These are phyloP conservation scores for Musa itinerans DNA, from an alignment of 176 grass and related monocot genomes.

Conservation along the genomic window DNA sequence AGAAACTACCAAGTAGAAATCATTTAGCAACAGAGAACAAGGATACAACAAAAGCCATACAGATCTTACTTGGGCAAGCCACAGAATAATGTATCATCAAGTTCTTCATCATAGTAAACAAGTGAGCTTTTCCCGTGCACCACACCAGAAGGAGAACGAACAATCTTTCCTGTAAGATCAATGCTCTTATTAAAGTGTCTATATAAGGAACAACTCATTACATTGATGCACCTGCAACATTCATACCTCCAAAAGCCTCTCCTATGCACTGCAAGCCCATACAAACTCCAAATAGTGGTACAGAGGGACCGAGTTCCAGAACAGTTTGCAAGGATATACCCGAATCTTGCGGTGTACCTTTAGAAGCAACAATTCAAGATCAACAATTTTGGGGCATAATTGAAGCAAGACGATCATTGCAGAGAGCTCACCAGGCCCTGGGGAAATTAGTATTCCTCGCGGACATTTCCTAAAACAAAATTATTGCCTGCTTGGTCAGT, in stretches of 20 bases:
- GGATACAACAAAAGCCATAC: neutral
- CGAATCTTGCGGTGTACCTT: conserved; percentile 86
- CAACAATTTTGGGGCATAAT: neutral
- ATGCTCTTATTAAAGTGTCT: neutral
- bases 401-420: neutral
- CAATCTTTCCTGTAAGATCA: conserved; percentile 77
- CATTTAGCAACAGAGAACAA: neutral
- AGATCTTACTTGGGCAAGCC: conserved; percentile 72
- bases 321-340: conserved; percentile 96
- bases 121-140: conserved; percentile 93
- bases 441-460: conserved; percentile 88
- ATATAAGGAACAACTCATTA: neutral
- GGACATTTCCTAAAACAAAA: conserved; percentile 53
- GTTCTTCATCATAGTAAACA: conserved; percentile 63
- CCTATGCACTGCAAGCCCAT: conserved; percentile 99
- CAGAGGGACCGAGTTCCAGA: conserved; percentile 71
- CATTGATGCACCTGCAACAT: neutral
- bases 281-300: conserved; percentile 95
- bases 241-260: conserved; percentile 89
- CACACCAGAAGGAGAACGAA: conserved; percentile 79
- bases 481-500: no score
- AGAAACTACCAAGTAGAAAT: neutral
- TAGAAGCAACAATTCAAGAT: conserved; percentile 17
- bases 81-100: conserved; percentile 55
- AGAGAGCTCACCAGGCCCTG: conserved; percentile 60